Conservation (phyloP, 106 monocot species). For the Xerophyta viscosa region DNA sequence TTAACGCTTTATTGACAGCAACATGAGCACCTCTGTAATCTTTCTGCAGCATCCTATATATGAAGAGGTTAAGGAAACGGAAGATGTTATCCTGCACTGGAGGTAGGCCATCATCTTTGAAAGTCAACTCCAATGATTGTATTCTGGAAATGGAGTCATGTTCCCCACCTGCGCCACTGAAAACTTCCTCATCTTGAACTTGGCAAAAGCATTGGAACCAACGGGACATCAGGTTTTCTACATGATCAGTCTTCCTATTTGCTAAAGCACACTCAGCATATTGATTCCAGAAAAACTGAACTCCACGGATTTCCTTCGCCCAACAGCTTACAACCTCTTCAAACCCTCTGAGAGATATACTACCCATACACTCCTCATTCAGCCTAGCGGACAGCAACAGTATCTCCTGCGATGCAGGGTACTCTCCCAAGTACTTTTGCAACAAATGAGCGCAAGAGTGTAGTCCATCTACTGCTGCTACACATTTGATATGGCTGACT, state of each 20-base stretch:
- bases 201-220: conserved; percentile 46
- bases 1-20: conserved; percentile 59
- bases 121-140: conserved; percentile 1
- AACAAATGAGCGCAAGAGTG: conserved; percentile 27
- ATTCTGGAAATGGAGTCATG: neutral
- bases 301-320: conserved; percentile 44
- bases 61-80: conserved; percentile 52
- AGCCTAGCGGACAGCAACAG: conserved; percentile 35
- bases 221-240: conserved; percentile 32
- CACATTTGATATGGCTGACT: conserved; percentile 58
- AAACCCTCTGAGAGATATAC: conserved; percentile 30
- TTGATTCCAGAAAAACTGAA: conserved; percentile 89
- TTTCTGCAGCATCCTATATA: conserved; percentile 38
- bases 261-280: conserved; percentile 41
- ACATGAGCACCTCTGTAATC: conserved; percentile 26
- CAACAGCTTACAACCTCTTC: conserved; percentile 45
- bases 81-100: conserved; percentile 32
- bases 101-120: conserved; percentile 4
- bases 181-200: conserved; percentile 1
- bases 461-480: conserved; percentile 41
- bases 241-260: conserved; percentile 20
- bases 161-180: neutral
- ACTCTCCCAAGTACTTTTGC: conserved; percentile 40
- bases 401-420: conserved; percentile 70
- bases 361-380: conserved; percentile 6